Conservation (phyloP, 257 asterid species). For the Salvia miltiorrhiza region DNA sequence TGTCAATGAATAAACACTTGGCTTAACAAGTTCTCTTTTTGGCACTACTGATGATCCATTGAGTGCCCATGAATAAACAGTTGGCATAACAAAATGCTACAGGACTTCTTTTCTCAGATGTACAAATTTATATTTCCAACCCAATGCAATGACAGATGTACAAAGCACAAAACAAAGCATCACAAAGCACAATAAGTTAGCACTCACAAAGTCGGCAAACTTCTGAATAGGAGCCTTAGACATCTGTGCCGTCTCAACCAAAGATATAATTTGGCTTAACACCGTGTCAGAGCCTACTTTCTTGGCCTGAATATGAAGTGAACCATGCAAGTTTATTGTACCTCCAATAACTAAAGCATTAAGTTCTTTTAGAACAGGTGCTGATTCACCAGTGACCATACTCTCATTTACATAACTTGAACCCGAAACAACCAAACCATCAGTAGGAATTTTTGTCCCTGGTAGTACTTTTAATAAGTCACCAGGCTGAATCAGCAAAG, state of each 20-base stretch:
- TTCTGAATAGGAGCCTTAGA: constrained; percentile 99
- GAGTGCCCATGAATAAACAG: neutral
- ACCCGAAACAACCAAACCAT: constrained; percentile 94
- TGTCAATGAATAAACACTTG: too few species aligned
- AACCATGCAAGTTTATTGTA: constrained; percentile 90
- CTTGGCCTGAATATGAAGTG: constrained; percentile 78
- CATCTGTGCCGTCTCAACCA: constrained; percentile 99
- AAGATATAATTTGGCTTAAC: constrained; percentile 91
- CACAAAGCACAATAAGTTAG: constrained; percentile 11
- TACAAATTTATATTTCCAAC: neutral
- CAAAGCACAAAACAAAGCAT: constrained; percentile 5
- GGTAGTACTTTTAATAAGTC: constrained; percentile 90
- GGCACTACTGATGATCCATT: neutral
- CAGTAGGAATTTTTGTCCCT: constrained; percentile 90
- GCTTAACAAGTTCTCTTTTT: too few species aligned
- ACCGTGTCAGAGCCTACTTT: constrained; percentile 95
- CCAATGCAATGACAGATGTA: constrained; percentile 6
- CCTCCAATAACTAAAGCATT: constrained; percentile 80
- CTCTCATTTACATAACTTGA: constrained; percentile 94
- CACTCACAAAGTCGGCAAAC: constrained; percentile 92
- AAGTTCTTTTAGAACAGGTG: constrained; percentile 69
- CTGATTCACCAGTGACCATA: constrained; percentile 98
- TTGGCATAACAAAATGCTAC: too few species aligned
- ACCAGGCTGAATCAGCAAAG: constrained; percentile 90
- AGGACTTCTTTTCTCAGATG: too few species aligned